These are phyloP conservation scores for Jaapia argillacea DNA, from an alignment of 768 basidiomycete species.

Conservation along the genomic window DNA sequence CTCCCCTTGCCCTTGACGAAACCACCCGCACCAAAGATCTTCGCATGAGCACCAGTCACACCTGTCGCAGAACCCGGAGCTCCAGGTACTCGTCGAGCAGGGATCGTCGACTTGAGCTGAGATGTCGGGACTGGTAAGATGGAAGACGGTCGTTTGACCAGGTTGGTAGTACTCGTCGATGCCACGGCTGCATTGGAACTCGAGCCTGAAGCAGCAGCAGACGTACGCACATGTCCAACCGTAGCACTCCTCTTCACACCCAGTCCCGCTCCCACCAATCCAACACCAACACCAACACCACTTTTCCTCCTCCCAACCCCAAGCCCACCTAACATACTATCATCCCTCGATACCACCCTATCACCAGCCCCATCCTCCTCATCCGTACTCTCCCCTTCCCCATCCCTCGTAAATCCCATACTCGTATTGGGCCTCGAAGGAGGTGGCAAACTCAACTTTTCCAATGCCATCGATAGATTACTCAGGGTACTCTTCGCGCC, in stretches of 20 bases:
- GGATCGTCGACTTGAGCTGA: neutral
- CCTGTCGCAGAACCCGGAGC: slow-evolving; percentile 1
- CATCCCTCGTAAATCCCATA: slow-evolving; percentile 44
- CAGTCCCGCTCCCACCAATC: neutral
- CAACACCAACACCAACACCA: too few species aligned
- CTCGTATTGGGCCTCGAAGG: slow-evolving; percentile 62
- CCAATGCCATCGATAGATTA: slow-evolving; percentile 55
- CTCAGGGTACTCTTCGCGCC: slow-evolving; percentile 24
- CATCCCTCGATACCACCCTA: slow-evolving; percentile 11
- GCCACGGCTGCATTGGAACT: neutral
- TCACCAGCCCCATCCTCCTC: neutral
- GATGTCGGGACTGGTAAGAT: neutral
- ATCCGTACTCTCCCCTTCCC: neutral
- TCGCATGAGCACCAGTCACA: slow-evolving; percentile 7
- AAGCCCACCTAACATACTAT: slow-evolving; percentile 2
- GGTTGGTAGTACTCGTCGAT: neutral
- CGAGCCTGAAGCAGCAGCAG: neutral
- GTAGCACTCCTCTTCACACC: neutral
- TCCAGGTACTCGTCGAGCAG: neutral
- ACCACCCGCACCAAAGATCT: slow-evolving; percentile 12
- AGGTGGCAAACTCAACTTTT: slow-evolving; percentile 58
- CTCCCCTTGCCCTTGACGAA: slow-evolving; percentile 13
- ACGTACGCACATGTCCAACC: neutral
- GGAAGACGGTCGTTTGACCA: neutral
- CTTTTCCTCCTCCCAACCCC: slow-evolving; percentile 5